Evolutionary conservation across 805 yeast species (phyloP).

Genomic region (Lipomyces yamadae): DNA sequence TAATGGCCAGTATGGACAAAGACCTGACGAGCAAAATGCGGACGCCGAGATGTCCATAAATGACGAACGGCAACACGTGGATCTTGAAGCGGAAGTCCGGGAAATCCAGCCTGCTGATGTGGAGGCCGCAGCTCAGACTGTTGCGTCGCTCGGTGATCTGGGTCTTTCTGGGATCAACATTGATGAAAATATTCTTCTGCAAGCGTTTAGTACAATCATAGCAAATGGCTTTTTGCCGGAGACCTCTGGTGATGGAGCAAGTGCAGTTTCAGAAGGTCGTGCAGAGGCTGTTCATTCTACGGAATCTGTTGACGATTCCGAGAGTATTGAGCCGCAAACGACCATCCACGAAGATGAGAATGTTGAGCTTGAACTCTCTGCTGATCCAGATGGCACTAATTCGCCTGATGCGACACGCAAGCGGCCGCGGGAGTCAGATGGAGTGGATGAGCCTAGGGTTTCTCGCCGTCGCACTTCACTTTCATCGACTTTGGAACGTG

Average conservation of each 20-base stretch:
- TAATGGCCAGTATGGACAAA: not conserved
- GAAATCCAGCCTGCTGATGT: not conserved
- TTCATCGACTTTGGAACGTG: not conserved
- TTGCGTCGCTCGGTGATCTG: slow-evolving; percentile 5
- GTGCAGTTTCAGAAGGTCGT: not conserved
- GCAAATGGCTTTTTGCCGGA: slow-evolving; percentile 13
- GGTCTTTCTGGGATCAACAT: not conserved
- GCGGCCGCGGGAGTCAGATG: not conserved
- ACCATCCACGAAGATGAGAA: slow-evolving; percentile 7
- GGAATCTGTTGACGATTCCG: slow-evolving; percentile 4
- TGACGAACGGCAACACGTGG: not conserved
- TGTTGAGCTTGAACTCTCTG: slow-evolving; percentile 2
- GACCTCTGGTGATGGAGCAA: not conserved
- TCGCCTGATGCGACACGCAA: not conserved
- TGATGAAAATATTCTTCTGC: slow-evolving; percentile 13
- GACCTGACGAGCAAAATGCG: not conserved
- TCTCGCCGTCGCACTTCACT: not conserved
- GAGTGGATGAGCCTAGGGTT: not conserved
- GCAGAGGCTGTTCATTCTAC: not conserved
- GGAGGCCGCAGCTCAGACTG: slow-evolving; percentile 8
- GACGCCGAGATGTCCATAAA: not conserved
- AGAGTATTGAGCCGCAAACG: slow-evolving; percentile 9
- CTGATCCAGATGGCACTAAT: not conserved
- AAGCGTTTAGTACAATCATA: slow-evolving; percentile 14
- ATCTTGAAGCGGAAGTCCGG: not conserved